Evolutionary conservation across 2,329 filamentous ascomycete genomes (phyloP).

Genomic region (Metarhizium album): DNA sequence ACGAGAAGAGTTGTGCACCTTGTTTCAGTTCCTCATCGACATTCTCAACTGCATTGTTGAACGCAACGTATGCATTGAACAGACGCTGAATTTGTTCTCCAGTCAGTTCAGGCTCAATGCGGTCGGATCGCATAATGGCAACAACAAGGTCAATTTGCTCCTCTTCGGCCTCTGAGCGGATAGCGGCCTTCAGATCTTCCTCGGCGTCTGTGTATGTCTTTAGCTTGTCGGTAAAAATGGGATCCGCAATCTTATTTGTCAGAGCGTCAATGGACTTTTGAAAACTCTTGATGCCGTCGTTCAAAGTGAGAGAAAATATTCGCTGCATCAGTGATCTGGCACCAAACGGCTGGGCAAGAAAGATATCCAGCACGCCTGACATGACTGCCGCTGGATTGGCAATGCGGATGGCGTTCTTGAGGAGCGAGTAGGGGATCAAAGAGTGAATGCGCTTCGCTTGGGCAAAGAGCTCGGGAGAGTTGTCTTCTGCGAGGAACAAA

Average conservation of each 20-base stretch:
- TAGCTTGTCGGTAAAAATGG: conserved; percentile 69
- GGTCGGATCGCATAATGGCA: conserved; percentile 68
- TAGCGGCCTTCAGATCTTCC: conserved; percentile 61
- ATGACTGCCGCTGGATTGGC: conserved; percentile 95
- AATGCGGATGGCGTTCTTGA: conserved; percentile 95
- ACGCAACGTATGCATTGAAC: conserved; percentile 92
- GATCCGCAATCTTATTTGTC: conserved; percentile 67
- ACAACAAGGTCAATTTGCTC: conserved; percentile 82
- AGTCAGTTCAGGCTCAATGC: conserved; percentile 59
- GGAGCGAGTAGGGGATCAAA: conserved; percentile 78
- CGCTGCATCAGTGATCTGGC: conserved; percentile 82
- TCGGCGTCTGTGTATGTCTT: conserved; percentile 66
- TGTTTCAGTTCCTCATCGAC: conserved; percentile 79
- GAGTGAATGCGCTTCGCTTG: conserved; percentile 93
- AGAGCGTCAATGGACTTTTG: conserved; percentile 80
- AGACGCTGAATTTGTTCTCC: conserved; percentile 70
- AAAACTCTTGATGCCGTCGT: conserved; percentile 79
- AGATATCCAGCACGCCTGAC: conserved; percentile 89
- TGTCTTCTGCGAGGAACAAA: conserved; percentile 93
- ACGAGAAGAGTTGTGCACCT: conserved; percentile 84
- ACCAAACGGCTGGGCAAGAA: conserved; percentile 90
- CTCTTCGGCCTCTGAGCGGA: conserved; percentile 60
- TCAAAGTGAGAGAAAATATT: conserved; percentile 84
- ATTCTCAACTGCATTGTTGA: conserved; percentile 89
- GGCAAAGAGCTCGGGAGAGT: conserved; percentile 90